These are phyloP conservation scores for Thymus mandschuricus DNA, from an alignment of 257 asterid genomes.

Conservation along the genomic window DNA sequence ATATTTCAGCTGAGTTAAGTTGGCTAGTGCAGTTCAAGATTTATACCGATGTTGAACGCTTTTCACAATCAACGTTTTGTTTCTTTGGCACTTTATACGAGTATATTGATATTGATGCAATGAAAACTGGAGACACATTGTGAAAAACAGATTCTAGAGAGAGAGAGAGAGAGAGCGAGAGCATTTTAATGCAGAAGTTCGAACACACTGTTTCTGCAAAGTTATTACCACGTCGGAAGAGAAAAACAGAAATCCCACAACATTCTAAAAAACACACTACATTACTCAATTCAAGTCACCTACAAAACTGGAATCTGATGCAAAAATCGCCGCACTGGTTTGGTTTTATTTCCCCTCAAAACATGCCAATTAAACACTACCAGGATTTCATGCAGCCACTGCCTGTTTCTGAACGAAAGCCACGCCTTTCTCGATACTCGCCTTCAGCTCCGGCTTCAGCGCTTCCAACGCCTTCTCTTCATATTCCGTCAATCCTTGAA, in stretches of 20 bases:
- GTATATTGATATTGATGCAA: neutral
- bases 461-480: slow-evolving; percentile 83
- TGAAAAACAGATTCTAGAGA: neutral
- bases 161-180: neutral
- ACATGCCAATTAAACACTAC: slow-evolving; percentile 27
- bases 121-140: too few species aligned
- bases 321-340: slow-evolving; percentile 31
- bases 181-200: slow-evolving; percentile 1
- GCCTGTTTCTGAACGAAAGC: slow-evolving; percentile 66
- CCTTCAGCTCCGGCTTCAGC: slow-evolving; percentile 76
- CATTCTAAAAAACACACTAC: slow-evolving; percentile 43
- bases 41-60: neutral
- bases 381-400: slow-evolving; percentile 49
- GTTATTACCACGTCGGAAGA: slow-evolving; percentile 20
- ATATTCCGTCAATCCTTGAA: slow-evolving; percentile 70
- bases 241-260: slow-evolving; percentile 33
- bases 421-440: slow-evolving; percentile 84
- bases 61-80: neutral
- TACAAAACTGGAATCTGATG: slow-evolving; percentile 51
- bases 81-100: neutral
- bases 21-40: neutral
- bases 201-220: slow-evolving; percentile 27
- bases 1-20: neutral
- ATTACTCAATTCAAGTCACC: slow-evolving; percentile 42
- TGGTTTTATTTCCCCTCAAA: slow-evolving; percentile 30